Evolutionary conservation across 2,329 filamentous ascomycete genomes (phyloP), one percentile per base, ranked within the genome.

Genomic region (Pleomassaria siparia): DNA sequence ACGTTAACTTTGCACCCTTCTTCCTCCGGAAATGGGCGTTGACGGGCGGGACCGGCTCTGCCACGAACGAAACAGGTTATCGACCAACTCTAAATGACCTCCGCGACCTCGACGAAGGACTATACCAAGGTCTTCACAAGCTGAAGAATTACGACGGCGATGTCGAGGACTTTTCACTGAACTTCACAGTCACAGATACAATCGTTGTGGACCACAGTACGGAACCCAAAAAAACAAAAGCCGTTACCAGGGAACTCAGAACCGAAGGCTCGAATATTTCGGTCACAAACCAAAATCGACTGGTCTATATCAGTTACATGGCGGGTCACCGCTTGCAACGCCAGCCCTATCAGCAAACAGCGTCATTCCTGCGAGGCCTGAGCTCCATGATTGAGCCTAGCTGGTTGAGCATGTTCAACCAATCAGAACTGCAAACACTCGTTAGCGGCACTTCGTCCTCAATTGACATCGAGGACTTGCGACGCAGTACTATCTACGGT

Each of bases 321-420:
- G 89, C 90, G 10, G 86, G 88, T 10, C 91, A 97, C 68, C 87
- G 91, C 10, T 83, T 99, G 0, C 85, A 91, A 46, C 79, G 82
- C 1, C 94, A 97, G 64, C 88, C 89, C 1, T 81, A 81, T 41
- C 74, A 79, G n/a, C 91, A 96, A 64, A 96, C 91, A 0, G 80
- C 84, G 18, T 90, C 91, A 1, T 99, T 99, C 69, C 80, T 99
- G 7, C 84, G 84, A 46, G 94, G 94, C 0, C 82, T 99, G 1
- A 84, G 88, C 18, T 80, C 86, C 55, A 95, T 99, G 64, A 94
- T 99, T 55, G 87, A 91, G 49, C 91, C 92, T 0, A 83, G 84
- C 3, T 99, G 94, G 94, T 80, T 99, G 4, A 91, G 87, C 61
- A 97, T 99, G 94, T 99, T 99, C 77, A 99, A 99, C 70, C 92